Base-by-base conservation (phyloP, 73 alveolate species). In the Paramecium pentaurelia region DNA sequence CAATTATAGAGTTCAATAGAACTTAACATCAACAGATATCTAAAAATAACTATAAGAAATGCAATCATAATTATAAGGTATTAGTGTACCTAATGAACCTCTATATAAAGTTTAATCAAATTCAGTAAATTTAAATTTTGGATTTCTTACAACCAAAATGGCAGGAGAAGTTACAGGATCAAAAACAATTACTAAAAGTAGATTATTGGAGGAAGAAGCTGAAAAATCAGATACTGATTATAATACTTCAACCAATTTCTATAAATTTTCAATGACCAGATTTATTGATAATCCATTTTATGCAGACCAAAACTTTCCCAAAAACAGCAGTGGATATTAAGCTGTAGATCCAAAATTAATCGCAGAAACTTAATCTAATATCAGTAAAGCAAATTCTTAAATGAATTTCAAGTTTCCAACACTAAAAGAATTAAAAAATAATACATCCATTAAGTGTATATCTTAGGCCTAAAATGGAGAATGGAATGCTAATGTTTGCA, bases 401-500 rank as follows among this genome's bases (percentile, higher is more conserved):
- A 32, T 64, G 47, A 28, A 64, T 16, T 64, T 28, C 49, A 64
- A 64, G 10, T 64, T 64, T 28, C 84, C 84, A 32, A 64, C 84
- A 28, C 8, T 9, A 16, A 64, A 28, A 12, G 28, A 64, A 64
- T 5, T 64, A 32, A 25, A 28, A 64, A 34, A 28, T 28, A 64
- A 64, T 28, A 64, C 84, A 4, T 73, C 38, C 3, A 40, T 73
- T 12, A 73, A 73, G n/a, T 73, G 87, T 38, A 73, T 73, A 36
- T 9, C 87, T 12, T 18, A 73, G 18, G 42, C 37, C 0, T 5
- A 73, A 16, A 9, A 12, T 36, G 84, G 84, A 25, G 7, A 73
- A 32, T 73, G 87, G 87, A 12, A 38, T 37, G 87, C 87, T 38
- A 37, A 73, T n/a, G 60, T 73, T 14, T 73, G 87, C 8, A 16